phyloP scores from a whole-genome alignment of 2,329 filamentous ascomycete genomes.

The Elsinoe fawcettii region DNA sequence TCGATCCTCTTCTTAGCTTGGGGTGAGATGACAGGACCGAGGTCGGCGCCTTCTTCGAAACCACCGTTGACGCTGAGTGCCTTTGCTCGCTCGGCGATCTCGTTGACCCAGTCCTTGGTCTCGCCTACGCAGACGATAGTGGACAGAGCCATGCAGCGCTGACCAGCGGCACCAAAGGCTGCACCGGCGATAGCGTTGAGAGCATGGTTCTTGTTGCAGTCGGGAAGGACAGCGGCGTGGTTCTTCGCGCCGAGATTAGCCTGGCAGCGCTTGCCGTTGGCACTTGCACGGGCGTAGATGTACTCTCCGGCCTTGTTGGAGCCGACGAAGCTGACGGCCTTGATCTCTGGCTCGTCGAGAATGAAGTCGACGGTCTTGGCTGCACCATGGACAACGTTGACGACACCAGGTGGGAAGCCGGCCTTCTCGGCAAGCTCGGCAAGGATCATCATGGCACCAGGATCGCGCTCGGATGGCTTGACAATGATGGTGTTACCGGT shows the following conservation, averaged over 20 bases:
- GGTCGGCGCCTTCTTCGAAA: constrained; percentile 70
- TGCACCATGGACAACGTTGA: constrained; percentile 76
- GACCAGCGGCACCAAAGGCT: constrained; percentile 76
- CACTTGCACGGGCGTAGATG: constrained; percentile 69
- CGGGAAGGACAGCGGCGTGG: constrained; percentile 74
- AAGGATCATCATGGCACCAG: constrained; percentile 77
- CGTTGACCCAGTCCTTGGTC: constrained; percentile 73
- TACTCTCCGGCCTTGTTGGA: constrained; percentile 85
- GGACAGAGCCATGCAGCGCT: constrained; percentile 80
- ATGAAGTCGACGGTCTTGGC: constrained; percentile 80
- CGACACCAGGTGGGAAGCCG: constrained; percentile 71
- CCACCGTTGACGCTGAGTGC: constrained; percentile 67
- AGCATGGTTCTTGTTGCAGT: constrained; percentile 86
- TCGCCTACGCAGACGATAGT: constrained; percentile 78
- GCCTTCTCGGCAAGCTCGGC: constrained; percentile 72
- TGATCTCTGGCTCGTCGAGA: constrained; percentile 75
- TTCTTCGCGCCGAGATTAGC: constrained; percentile 86
- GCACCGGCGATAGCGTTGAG: constrained; percentile 77
- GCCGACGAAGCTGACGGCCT: constrained; percentile 79
- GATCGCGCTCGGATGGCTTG: constrained; percentile 81
- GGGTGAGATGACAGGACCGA: constrained; percentile 74
- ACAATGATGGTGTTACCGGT: constrained; percentile 78
- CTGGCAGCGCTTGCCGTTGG: constrained; percentile 81
- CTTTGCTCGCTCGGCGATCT: constrained; percentile 70
- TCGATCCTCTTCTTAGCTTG: constrained; percentile 75